phyloP scores from a whole-genome alignment of 2,329 filamentous ascomycete species.

The Truncatella angustata region DNA sequence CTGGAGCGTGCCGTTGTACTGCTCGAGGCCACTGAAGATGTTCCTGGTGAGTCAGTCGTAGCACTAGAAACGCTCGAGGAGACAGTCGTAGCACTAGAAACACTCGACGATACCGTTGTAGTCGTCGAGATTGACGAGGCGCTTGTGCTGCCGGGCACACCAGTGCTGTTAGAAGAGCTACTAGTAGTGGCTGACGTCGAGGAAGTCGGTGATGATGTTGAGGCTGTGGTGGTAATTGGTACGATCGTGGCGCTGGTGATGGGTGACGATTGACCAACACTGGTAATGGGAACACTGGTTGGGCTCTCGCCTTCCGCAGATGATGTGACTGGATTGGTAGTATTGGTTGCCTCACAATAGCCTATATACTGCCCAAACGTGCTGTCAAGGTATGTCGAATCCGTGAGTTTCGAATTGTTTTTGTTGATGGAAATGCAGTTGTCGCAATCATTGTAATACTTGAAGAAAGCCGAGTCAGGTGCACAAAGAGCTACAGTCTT shows the following conservation, averaged over 20 bases:
- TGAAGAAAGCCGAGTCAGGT: constrained; percentile 37
- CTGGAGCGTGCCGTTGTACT: background rate
- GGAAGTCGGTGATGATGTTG: constrained; percentile 14
- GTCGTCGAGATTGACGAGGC: too few relatives aligned
- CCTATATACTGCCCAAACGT: constrained; percentile 42
- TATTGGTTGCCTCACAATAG: constrained; percentile 36
- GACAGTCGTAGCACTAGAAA: constrained; percentile 9
- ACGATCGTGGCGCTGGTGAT: constrained; percentile 8
- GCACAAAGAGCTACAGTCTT: constrained; percentile 47
- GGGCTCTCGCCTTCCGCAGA: constrained; percentile 14
- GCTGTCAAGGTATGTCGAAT: constrained; percentile 11
- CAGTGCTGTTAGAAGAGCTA: constrained; percentile 9
- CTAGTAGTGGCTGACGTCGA: constrained; percentile 9
- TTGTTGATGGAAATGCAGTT: constrained; percentile 36
- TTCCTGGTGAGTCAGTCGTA: background rate
- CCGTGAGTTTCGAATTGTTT: constrained; percentile 33
- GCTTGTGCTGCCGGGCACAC: too few relatives aligned
- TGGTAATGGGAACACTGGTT: constrained; percentile 12
- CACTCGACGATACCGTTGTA: background rate
- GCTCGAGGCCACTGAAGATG: background rate
- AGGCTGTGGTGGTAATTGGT: constrained; percentile 8
- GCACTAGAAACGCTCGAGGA: background rate
- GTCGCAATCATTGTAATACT: constrained; percentile 35
- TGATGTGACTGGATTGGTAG: constrained; percentile 2
- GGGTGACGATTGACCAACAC: constrained; percentile 15